Conservation (phyloP, 2,329 filamentous ascomycete genomes). For the Ophiostoma sp. region DNA sequence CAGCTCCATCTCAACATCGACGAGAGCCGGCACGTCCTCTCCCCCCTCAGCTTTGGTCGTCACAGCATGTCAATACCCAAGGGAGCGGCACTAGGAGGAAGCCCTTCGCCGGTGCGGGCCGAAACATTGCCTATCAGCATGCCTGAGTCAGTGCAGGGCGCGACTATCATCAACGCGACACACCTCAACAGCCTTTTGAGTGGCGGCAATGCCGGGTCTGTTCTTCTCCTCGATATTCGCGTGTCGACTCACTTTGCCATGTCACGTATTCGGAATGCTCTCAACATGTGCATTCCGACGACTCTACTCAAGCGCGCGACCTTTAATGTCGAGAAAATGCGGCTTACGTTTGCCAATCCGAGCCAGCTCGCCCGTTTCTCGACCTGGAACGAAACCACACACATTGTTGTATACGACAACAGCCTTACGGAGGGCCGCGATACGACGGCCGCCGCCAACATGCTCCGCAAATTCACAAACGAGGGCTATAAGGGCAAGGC, state of each 20-base stretch:
- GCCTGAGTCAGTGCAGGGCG: constrained; percentile 42
- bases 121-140: constrained; percentile 49
- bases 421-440: constrained; percentile 74
- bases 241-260: constrained; percentile 76
- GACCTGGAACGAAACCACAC: constrained; percentile 66
- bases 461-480: constrained; percentile 83
- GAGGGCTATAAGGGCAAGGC: constrained; percentile 74
- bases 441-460: constrained; percentile 72
- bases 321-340: constrained; percentile 81
- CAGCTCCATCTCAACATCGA: constrained; percentile 42
- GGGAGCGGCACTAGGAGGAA: background rate
- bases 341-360: constrained; percentile 75
- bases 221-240: constrained; percentile 77
- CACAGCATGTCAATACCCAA: constrained; percentile 36
- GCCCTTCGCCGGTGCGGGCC: constrained; percentile 35
- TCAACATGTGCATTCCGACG: constrained; percentile 93
- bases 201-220: constrained; percentile 10
- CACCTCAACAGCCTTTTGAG: constrained; percentile 53
- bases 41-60: constrained; percentile 50
- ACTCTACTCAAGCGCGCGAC: constrained; percentile 86
- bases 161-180: constrained; percentile 46
- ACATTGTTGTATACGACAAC: constrained; percentile 83
- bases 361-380: constrained; percentile 67
- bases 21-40: constrained; percentile 40
- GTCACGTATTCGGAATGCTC: constrained; percentile 69